Percentiles rank a stretch among this genome's conserved stretches.
phyloP scores from a whole-genome alignment of 805 yeast genomes.

The Vanderwaltozyma tropicalis region DNA sequence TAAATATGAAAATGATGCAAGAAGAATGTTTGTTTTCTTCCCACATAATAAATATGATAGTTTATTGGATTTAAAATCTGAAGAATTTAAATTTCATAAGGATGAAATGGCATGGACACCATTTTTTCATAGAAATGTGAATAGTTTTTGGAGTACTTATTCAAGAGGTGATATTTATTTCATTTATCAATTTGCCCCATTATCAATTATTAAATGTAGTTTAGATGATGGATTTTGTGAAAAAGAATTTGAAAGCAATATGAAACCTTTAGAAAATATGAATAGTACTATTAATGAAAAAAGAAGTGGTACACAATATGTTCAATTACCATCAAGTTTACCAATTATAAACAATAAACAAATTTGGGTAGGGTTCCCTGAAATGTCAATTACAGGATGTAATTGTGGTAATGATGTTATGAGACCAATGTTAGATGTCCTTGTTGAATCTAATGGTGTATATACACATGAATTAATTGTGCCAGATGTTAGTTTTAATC shows the following conservation, averaged over 20 bases:
- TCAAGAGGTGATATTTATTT: constrained; percentile 16
- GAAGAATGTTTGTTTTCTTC: constrained; percentile 8
- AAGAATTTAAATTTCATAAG: constrained; percentile 3
- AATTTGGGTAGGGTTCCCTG: constrained; percentile 17
- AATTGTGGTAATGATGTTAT: constrained; percentile 13
- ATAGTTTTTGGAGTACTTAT: constrained; percentile 3
- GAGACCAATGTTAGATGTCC: constrained; percentile 12
- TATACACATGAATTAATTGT: constrained; percentile 12
- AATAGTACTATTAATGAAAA: constrained; percentile 9
- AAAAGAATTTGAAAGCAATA: constrained; percentile 9
- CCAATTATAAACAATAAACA: constrained; percentile 11
- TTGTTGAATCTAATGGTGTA: constrained; percentile 10
- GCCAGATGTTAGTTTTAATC: constrained; percentile 10
- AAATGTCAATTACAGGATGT: constrained; percentile 10
- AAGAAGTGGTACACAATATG: constrained; percentile 18
- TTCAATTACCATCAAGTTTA: constrained; percentile 9
- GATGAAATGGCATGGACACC: constrained; percentile 12
- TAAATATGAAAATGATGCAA: constrained; percentile 2
- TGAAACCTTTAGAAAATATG: constrained; percentile 5
- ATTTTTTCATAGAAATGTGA: constrained; percentile 8
- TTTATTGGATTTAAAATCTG: constrained; percentile 3
- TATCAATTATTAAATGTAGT: constrained; percentile 15
- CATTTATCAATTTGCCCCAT: constrained; percentile 7
- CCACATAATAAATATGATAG: constrained; percentile 13
- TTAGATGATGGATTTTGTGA: constrained; percentile 13